Conservation (phyloP, 1,284 basidiomycete species). For the Ganoderma lingzhi region DNA sequence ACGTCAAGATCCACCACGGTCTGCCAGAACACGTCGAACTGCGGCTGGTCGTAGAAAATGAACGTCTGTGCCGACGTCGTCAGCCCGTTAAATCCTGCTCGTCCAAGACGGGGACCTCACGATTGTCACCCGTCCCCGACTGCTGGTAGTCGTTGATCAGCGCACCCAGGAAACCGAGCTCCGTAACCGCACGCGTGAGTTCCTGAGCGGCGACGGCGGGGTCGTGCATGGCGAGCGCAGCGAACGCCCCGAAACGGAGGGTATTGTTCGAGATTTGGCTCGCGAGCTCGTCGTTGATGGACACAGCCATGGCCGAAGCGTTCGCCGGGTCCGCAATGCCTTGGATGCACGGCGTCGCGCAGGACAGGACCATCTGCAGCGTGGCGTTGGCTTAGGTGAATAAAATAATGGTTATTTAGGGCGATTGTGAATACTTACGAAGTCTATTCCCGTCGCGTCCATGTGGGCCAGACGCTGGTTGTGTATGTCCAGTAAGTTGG, state of each 20-base stretch:
- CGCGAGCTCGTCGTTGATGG: conserved; percentile 6
- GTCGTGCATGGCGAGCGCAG: conserved; percentile 54
- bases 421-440: background rate
- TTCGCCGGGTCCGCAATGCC: conserved; percentile 6
- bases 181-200: conserved; percentile 48
- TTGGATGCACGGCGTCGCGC: conserved; percentile 7
- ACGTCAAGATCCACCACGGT: conserved; percentile 51
- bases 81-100: background rate
- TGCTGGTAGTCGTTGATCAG: conserved; percentile 12
- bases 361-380: conserved; percentile 6
- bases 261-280: conserved; percentile 10
- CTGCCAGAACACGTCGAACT: conserved; percentile 54
- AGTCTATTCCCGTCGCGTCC: conserved; percentile 8
- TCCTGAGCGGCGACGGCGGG: conserved; percentile 50
- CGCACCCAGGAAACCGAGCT: conserved; percentile 46
- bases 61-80: conserved; percentile 1
- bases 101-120: background rate
- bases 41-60: conserved; percentile 52
- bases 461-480: conserved; percentile 7
- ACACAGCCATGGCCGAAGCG: conserved; percentile 4
- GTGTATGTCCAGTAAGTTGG: conserved; percentile 9
- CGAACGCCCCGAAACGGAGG: conserved; percentile 48
- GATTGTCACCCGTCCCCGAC: conserved; percentile 4
- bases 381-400: background rate
- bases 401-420: background rate